Evolutionary conservation across 225 moss, liverwort and hornwort genomes (phyloP).

Genomic region (Lunularia cruciata): DNA sequence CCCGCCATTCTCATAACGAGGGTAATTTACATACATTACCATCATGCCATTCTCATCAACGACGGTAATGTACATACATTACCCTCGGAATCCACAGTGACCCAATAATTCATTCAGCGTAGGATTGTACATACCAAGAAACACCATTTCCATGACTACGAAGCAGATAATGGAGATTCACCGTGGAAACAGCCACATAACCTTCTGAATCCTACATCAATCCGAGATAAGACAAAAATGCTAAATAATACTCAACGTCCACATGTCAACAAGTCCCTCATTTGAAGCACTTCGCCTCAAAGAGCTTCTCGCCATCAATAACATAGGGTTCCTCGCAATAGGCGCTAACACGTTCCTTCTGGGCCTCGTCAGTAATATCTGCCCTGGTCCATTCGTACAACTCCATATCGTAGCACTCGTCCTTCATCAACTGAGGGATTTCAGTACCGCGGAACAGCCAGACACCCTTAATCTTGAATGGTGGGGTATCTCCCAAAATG

Average conservation of each 20-base stretch:
- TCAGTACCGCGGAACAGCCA: conserved; percentile 92
- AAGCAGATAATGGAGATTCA: no score
- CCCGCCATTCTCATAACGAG: no score
- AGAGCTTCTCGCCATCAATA: conserved; percentile 71
- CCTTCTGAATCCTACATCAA: no score
- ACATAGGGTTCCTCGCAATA: conserved; percentile 94
- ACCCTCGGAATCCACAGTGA: no score
- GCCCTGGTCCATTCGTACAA: conserved; percentile 87
- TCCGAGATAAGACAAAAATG: no score
- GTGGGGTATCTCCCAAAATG: conserved; percentile 65
- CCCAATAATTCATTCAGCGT: no score
- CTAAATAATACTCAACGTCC: not conserved
- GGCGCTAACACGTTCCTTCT: conserved; percentile 73
- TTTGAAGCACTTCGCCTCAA: conserved; percentile 96
- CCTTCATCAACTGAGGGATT: conserved; percentile 71
- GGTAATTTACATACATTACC: no score
- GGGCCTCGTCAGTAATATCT: conserved; percentile 48
- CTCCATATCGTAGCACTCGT: conserved; percentile 88
- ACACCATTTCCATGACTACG: no score
- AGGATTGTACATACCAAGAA: no score
- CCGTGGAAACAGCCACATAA: no score
- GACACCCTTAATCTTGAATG: conserved; percentile 86
- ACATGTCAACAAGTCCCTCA: conserved; percentile 36
- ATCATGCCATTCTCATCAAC: no score
- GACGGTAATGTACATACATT: no score